A percentile compares a stretch with the other conserved stretches of the same genome.
These are phyloP conservation scores for Alternaria rosae DNA, from an alignment of 2,329 filamentous ascomycete genomes.

Conservation along the genomic window DNA sequence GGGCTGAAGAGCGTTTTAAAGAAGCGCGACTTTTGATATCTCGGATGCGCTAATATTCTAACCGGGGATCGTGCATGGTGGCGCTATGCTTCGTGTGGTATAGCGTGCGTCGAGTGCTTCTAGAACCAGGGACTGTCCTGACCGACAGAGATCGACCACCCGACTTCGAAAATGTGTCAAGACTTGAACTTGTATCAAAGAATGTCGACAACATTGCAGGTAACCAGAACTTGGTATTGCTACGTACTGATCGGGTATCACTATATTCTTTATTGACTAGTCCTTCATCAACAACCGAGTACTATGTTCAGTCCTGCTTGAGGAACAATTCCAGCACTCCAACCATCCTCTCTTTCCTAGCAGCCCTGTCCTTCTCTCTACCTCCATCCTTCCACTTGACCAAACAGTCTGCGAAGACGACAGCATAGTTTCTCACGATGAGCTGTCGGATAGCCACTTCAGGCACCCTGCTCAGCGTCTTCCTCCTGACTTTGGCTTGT, in stretches of 20 bases:
- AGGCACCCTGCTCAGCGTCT: constrained; percentile 54
- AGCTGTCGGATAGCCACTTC: constrained; percentile 63
- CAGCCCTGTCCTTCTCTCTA: constrained; percentile 66
- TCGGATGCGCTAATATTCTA: constrained; percentile 17
- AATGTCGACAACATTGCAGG: neutral
- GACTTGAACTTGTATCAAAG: neutral
- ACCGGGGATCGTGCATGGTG: neutral
- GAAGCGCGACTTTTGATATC: constrained; percentile 20
- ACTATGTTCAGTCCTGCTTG: constrained; percentile 8
- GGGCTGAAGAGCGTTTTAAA: constrained; percentile 10
- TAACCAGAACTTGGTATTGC: neutral
- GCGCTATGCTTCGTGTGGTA: constrained; percentile 1
- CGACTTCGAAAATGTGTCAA: neutral
- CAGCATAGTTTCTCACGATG: constrained; percentile 68
- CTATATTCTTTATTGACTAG: neutral
- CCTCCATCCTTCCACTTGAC: constrained; percentile 59
- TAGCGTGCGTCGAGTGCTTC: neutral
- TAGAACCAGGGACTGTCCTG: constrained; percentile 3
- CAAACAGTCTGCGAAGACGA: constrained; percentile 69
- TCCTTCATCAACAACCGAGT: neutral
- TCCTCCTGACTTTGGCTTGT: constrained; percentile 48
- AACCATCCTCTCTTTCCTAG: constrained; percentile 69
- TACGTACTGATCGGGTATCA: neutral
- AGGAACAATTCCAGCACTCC: constrained; percentile 76
- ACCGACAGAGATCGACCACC: constrained; percentile 3